Conservation (phyloP, 2,329 filamentous ascomycete genomes). For the Apiospora arundinis region DNA sequence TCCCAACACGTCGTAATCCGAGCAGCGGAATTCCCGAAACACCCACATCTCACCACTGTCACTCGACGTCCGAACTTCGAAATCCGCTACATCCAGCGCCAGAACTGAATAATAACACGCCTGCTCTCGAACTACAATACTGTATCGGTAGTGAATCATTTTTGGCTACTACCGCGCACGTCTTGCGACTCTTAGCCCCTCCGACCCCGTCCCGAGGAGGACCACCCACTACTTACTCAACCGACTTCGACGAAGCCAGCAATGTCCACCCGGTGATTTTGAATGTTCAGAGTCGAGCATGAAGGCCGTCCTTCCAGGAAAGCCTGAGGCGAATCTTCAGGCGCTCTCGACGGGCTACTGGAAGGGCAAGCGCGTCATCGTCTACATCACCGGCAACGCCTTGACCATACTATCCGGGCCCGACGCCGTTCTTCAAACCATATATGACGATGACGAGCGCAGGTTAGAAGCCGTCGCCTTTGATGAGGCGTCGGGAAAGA, state of each 20-base stretch:
- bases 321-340: constrained; percentile 54
- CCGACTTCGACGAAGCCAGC: constrained; percentile 26
- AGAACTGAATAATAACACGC: too few relatives aligned
- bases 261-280: constrained; percentile 23
- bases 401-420: constrained; percentile 82
- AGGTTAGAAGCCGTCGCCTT: constrained; percentile 77
- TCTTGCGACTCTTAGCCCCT: neutral
- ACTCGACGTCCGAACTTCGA: neutral
- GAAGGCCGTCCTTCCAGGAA: constrained; percentile 56
- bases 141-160: too few relatives aligned
- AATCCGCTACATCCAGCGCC: neutral
- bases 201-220: neutral
- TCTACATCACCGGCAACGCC: constrained; percentile 88
- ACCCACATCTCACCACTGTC: neutral
- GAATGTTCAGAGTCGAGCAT: constrained; percentile 43
- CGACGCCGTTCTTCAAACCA: constrained; percentile 81
- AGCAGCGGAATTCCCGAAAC: neutral
- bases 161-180: neutral
- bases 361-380: constrained; percentile 46
- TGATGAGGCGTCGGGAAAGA: constrained; percentile 83
- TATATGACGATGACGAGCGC: constrained; percentile 80
- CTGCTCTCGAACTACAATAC: neutral
- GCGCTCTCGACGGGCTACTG: constrained; percentile 54
- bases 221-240: neutral
- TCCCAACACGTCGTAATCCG: constrained; percentile 6